Evolutionary conservation across 352 stramenopile species (phyloP).

Genomic region (Pythium insidiosum): DNA sequence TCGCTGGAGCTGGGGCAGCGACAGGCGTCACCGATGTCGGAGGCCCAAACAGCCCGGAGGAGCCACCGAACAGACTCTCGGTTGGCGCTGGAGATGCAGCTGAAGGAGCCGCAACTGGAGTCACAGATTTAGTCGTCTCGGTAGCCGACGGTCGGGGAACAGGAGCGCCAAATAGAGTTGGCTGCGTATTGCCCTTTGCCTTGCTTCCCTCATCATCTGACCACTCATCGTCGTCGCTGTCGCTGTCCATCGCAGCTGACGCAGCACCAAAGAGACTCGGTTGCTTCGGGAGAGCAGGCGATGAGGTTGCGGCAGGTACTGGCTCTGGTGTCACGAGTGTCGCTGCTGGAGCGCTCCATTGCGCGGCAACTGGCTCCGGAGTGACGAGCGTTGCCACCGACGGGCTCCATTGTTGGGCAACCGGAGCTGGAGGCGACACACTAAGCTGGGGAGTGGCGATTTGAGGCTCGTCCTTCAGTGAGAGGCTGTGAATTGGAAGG

Average conservation of each 20-base stretch:
- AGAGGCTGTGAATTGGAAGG: too few relatives aligned
- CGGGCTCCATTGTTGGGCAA: too few relatives aligned
- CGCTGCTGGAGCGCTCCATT: not conserved
- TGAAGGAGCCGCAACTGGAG: conserved; percentile 8
- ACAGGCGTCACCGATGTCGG: not conserved
- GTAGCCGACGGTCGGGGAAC: conserved; percentile 2
- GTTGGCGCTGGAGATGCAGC: conserved; percentile 14
- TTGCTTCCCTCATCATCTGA: conserved; percentile 16
- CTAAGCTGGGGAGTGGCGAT: too few relatives aligned
- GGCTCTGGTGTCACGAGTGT: conserved; percentile 2
- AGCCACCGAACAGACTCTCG: conserved; percentile 2
- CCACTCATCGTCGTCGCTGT: conserved; percentile 16
- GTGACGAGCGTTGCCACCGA: not conserved
- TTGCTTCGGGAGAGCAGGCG: too few relatives aligned
- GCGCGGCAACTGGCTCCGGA: not conserved
- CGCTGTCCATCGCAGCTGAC: conserved; percentile 4
- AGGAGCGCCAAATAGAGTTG: conserved; percentile 4
- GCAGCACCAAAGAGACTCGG: conserved; percentile 9
- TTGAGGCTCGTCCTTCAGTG: too few relatives aligned
- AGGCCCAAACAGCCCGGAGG: not conserved
- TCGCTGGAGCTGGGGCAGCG: not conserved
- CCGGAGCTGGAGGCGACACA: too few relatives aligned
- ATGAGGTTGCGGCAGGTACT: not conserved
- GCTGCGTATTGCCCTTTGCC: conserved; percentile 1
- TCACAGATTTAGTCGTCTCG: too few relatives aligned